Evolutionary conservation across 495 filamentous ascomycete species (phyloP), one percentile per base, ranked within the genome.

Genomic region (Emericellopsis terricola): DNA sequence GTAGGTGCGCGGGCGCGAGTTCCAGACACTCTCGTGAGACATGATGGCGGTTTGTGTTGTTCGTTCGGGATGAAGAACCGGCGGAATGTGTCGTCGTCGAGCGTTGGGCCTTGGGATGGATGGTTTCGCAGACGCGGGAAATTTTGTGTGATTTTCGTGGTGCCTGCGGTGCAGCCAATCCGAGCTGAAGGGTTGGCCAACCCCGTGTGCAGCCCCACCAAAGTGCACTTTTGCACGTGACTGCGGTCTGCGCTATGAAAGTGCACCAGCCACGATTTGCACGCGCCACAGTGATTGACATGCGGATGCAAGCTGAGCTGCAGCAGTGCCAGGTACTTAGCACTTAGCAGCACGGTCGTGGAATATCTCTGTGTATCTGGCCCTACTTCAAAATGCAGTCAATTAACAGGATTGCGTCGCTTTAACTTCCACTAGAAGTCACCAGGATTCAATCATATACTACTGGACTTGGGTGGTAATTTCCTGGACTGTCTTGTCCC

Each of bases 21-120:
- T 91, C 89, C 89, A 97, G 65, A 97, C 85, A 47, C 78, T 81
- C 69, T 94, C 89, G 84, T 97, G 85, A 73, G 86, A 86, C 86
- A 93, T 93, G 52, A 48, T 81, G 71, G 58, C 38, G 27, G n/a
- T n/a, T 15, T 33, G 31, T 33, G 31, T 18, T 19, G 36, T 38
- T 38, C n/a, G n/a, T n/a, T n/a, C n/a, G n/a, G n/a, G n/a, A n/a
- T n/a, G n/a, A n/a, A n/a, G n/a, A n/a, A n/a, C n/a, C n/a, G n/a
- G n/a, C n/a, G n/a, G n/a, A n/a, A 28, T 39, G 37, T 38, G 34
- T 30, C 21, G 24, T 17, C 15, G 37, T 29, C 29, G 38, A n/a
- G 33, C 28, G 36, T 38, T 30, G 36, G n/a, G 30, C 24, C 28
- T 38, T 33, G 31, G 24, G 36, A 33, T 13, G 6, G 16, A 13